Conservation (phyloP, 129 eudicot species). For the Tanacetum coccineum region DNA sequence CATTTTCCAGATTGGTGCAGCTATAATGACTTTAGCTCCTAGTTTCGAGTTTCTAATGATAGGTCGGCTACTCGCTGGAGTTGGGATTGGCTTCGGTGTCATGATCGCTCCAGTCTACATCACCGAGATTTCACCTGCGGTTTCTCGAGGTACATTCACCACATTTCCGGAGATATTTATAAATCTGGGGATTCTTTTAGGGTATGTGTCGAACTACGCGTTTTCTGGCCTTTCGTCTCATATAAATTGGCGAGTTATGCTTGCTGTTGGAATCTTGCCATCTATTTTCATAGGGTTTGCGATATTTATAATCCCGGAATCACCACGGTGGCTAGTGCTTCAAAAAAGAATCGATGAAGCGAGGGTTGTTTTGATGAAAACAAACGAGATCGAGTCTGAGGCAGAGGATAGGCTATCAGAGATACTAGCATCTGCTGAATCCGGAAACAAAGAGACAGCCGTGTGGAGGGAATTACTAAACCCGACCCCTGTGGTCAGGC, state of each 20-base stretch:
- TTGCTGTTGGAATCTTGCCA: constrained; percentile 66
- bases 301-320: constrained; percentile 60
- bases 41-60: constrained; percentile 54
- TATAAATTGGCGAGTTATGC: constrained; percentile 69
- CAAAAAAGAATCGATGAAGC: constrained; percentile 61
- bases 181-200: constrained; percentile 64
- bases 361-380: constrained; percentile 43
- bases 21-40: constrained; percentile 65
- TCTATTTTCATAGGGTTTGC: constrained; percentile 57
- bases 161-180: constrained; percentile 81
- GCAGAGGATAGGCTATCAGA: constrained; percentile 65
- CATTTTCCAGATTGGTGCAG: constrained; percentile 62
- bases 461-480: constrained; percentile 57
- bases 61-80: constrained; percentile 65
- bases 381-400: constrained; percentile 42
- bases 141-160: constrained; percentile 61
- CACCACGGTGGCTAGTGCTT: constrained; percentile 72
- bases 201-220: constrained; percentile 69
- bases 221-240: constrained; percentile 57
- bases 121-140: constrained; percentile 70
- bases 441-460: constrained; percentile 35
- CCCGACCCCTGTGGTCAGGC: constrained; percentile 52
- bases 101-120: constrained; percentile 81
- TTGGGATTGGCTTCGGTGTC: constrained; percentile 74
- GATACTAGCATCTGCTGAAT: constrained; percentile 51